Evolutionary conservation across 2,329 filamentous ascomycete genomes (phyloP).

Genomic region (Drechslerella stenobrocha): DNA sequence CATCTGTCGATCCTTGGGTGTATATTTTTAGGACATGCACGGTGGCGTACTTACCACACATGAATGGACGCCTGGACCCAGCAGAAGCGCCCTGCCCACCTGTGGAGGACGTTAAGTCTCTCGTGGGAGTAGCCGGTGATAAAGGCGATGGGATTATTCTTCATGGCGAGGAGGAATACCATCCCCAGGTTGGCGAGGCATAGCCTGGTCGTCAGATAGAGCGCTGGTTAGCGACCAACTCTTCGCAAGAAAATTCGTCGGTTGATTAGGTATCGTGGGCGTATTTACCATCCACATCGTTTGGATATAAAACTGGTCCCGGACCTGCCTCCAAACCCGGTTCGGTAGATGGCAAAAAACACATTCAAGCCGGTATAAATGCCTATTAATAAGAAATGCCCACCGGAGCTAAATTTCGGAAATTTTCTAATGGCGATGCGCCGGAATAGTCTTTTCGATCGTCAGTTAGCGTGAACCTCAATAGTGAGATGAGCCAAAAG

Average conservation of each 20-base stretch:
- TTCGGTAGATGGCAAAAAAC: conserved; percentile 55
- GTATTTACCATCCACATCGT: conserved; percentile 53
- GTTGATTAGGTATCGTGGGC: too few species aligned
- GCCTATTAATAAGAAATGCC: conserved; percentile 55
- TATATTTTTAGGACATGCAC: too few species aligned
- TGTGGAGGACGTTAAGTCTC: conserved; percentile 64
- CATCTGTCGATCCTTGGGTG: too few species aligned
- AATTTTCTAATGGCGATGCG: conserved; percentile 54
- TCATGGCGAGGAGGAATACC: conserved; percentile 62
- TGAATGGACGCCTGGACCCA: conserved; percentile 51
- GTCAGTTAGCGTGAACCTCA: too few species aligned
- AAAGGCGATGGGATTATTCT: conserved; percentile 64
- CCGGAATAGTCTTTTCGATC: conserved; percentile 49
- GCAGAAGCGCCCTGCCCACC: conserved; percentile 53
- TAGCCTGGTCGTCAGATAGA: conserved; percentile 60
- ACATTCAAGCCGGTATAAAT: conserved; percentile 55
- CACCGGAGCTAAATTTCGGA: conserved; percentile 56
- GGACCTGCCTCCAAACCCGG: conserved; percentile 50
- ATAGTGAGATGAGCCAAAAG: too few species aligned
- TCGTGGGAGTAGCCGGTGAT: conserved; percentile 64
- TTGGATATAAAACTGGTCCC: conserved; percentile 52
- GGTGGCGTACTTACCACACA: conserved; percentile 46
- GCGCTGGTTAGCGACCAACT: too few species aligned
- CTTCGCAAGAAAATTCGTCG: too few species aligned
- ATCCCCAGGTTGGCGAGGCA: conserved; percentile 60